Evolutionary conservation across 306 rosid genomes (phyloP).

Genomic region (Carpinus fangiana): DNA sequence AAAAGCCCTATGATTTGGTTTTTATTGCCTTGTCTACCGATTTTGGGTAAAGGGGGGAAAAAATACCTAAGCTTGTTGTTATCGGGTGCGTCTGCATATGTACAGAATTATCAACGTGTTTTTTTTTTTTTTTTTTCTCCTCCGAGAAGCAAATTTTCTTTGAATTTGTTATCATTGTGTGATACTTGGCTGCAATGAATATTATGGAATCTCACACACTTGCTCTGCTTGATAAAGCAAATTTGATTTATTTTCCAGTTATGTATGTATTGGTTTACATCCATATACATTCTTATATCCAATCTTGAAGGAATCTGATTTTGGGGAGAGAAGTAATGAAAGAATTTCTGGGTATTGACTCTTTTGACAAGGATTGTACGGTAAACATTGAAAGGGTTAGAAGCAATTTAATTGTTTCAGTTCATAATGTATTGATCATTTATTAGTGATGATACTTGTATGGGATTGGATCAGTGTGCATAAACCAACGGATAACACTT

Average conservation of each 20-base stretch:
- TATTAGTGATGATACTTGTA: background rate
- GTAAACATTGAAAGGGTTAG: background rate
- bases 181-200: background rate
- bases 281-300: background rate
- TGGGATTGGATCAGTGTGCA: background rate
- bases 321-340: slow-evolving; percentile 1
- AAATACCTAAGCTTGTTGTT: background rate
- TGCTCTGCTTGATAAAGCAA: background rate
- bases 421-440: background rate
- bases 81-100: background rate
- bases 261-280: background rate
- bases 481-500: background rate
- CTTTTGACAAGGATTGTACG: background rate
- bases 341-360: background rate
- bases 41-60: background rate
- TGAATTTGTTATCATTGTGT: background rate
- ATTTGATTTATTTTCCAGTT: background rate
- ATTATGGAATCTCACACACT: background rate
- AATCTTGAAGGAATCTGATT: background rate
- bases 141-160: background rate
- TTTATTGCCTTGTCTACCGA: background rate
- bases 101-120: background rate
- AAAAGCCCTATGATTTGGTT: background rate
- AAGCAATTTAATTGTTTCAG: background rate
- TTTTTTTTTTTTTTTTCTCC: background rate